Base-by-base conservation (phyloP, 225 moss, liverwort and hornwort genomes). In the Pleurozium schreberi region DNA sequence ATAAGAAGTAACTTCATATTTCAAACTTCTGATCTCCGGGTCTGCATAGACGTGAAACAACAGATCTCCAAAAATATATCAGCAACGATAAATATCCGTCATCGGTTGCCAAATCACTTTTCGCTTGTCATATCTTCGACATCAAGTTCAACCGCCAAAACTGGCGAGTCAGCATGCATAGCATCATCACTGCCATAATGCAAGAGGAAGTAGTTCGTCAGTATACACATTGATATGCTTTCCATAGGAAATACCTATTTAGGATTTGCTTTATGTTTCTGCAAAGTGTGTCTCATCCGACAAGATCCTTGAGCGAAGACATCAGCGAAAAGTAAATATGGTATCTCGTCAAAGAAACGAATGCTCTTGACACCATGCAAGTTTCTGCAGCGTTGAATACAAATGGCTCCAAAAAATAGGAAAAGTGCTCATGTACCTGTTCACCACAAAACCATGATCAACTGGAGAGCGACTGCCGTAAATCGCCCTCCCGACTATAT, bases 391-490 rank as follows among this genome's bases (percentile, higher is more conserved):
- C 73, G 34, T 84, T 62, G 40, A 68, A 45, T 66, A 74, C 61
- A 62, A 83, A 43, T 28, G 23, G 40, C 50, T 74, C 52, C 40
- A 50, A 84, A 82, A 82, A 69, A 65, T 22, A 63, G n/a, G 49
- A 84, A 70, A 64, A 60, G 53, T 65, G 66, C 21, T 86, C 23
- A 47, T 63, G 78, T 84, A 94, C 98, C 98, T 98, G 89, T 98
- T 98, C 84, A 94, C 92, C 76, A 98, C 98, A 90, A 96, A 96
- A 87, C 98, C 98, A 91, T 98, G 97, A 89, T 98, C 98, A 88
- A 98, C 91, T 86, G 93, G 92, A 60, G 97, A 96, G 75, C 95
- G 96, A 80, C 92, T 95, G 92, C 96, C 95, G 80, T 98, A 98
- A 55, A 97, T 98, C 75, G 96, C 95, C 88, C 98, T 95, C 62